Base-by-base conservation (phyloP, 352 stramenopile species). In the Elongisporangium undulatum region DNA sequence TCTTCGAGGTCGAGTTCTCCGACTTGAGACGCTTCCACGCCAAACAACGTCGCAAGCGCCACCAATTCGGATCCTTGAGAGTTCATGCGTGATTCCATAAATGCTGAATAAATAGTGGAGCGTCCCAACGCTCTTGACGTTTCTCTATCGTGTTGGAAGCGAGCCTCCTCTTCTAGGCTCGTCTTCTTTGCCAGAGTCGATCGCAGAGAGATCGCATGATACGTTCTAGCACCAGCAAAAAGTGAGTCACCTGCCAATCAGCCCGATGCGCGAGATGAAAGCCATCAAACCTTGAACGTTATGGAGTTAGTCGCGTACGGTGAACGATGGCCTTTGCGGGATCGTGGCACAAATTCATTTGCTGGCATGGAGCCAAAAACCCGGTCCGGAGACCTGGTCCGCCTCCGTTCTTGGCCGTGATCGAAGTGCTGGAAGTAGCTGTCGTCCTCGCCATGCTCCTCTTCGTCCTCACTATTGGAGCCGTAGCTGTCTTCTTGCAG, bases 1-100 rank as follows among this genome's bases (percentile, higher is more conserved):
- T 94, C 55, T 92, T 92, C 49, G 83, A 94, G 63, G 64, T 94
- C 39, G 75, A 87, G 55, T 61, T 94, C 23, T 91, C 79, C 41
- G 84, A 76, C 56, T 54, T 88, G 15, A 61, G 22, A n/a, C 19
- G 17, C 8, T 41, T n/a, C 19, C 34, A 45, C 13, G 7, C 34
- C 34, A 45, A 12, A 16, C 34, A 45, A 45, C 34, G 34, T 17
- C 34, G 17, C 10, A 12, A 17, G 34, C 2, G 34, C 12, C 34
- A 45, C 4, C 34, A 45, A 17, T 45, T 10, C 17, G 34, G 34
- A 4, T 16, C 34, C 5, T 45, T 15, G 13, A 45, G 34, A 45
- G 12, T 4, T 45, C 10, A 9, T 12, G 6, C 2, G 29, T 39
- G 12, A 39, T 39, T 39, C 7, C 29, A 39, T 39, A 13, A 7